Conservation (phyloP, 148 eudicot species). For the Amaranthus palmeri region DNA sequence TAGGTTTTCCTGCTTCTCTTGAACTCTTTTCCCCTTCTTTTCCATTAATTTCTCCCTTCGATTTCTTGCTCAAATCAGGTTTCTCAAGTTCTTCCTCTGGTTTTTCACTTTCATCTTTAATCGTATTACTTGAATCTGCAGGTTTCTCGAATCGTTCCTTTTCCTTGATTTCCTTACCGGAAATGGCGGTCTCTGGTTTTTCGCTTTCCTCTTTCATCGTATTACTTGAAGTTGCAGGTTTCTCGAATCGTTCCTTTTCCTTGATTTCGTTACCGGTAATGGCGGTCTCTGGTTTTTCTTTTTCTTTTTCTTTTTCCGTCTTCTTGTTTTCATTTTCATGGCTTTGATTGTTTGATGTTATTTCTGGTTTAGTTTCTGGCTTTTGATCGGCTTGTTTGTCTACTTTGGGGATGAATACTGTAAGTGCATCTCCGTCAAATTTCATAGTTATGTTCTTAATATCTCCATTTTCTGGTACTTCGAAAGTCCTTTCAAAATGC, state of each 20-base stretch:
- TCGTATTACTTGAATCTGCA: not conserved
- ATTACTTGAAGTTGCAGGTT: not conserved
- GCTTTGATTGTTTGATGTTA: too few relatives aligned
- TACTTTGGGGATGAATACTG: constrained; percentile 42
- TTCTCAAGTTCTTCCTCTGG: not conserved
- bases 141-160: too few relatives aligned
- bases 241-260: too few relatives aligned
- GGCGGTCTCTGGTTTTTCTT: not conserved
- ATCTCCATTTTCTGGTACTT: constrained; percentile 44
- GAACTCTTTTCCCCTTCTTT: constrained; percentile 8
- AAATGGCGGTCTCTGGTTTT: not conserved
- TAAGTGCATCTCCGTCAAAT: constrained; percentile 42
- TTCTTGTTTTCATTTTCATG: too few relatives aligned
- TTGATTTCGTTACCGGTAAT: not conserved
- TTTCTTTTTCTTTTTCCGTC: not conserved
- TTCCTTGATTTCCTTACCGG: too few relatives aligned
- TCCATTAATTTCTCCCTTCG: not conserved
- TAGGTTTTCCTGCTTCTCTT: too few relatives aligned
- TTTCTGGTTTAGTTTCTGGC: not conserved
- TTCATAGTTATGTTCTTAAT: constrained; percentile 29
- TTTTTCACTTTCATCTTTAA: not conserved
- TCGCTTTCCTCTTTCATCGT: not conserved
- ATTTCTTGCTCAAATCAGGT: not conserved
- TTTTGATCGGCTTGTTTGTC: constrained; percentile 12
- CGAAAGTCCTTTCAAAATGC: constrained; percentile 36